These are phyloP conservation scores for Erysimum cheiri DNA, from an alignment of 441 rosid genomes.

Conservation along the genomic window DNA sequence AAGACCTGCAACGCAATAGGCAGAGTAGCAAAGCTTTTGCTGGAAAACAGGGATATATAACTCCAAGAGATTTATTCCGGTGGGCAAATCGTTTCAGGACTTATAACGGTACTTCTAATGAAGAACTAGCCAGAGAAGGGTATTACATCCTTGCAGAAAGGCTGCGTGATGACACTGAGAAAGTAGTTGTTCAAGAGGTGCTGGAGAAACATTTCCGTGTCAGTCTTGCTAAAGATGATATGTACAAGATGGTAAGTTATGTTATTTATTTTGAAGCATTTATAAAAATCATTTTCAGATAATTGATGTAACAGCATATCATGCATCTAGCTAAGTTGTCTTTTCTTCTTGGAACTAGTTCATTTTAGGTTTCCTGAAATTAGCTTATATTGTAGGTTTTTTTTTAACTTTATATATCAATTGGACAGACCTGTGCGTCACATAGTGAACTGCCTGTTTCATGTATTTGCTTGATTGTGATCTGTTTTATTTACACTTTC, in stretches of 20 bases:
- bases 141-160: slow-evolving; percentile 96
- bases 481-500: background rate
- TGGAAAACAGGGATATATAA: slow-evolving; percentile 98
- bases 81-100: slow-evolving; percentile 91
- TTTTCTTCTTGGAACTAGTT: slow-evolving; percentile 15
- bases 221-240: slow-evolving; percentile 63
- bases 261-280: slow-evolving; percentile 16
- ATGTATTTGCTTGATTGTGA: slow-evolving; percentile 22
- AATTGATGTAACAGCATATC: slow-evolving; percentile 13
- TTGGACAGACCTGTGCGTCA: slow-evolving; percentile 1
- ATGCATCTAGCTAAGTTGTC: slow-evolving; percentile 16
- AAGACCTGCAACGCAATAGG: slow-evolving; percentile 89
- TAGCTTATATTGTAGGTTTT: slow-evolving; percentile 28
- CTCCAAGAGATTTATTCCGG: slow-evolving; percentile 97
- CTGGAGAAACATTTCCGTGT: slow-evolving; percentile 76
- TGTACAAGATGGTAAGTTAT: slow-evolving; percentile 70
- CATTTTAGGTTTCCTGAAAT: slow-evolving; percentile 22
- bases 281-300: slow-evolving; percentile 1
- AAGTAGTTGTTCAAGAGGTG: slow-evolving; percentile 76
- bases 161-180: slow-evolving; percentile 90
- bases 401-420: slow-evolving; percentile 27
- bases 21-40: slow-evolving; percentile 98
- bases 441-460: slow-evolving; percentile 9
- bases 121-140: slow-evolving; percentile 94
- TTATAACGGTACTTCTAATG: slow-evolving; percentile 68